Conservation (phyloP, 176 grass and related monocot genomes). For the Chloris gayana region DNA sequence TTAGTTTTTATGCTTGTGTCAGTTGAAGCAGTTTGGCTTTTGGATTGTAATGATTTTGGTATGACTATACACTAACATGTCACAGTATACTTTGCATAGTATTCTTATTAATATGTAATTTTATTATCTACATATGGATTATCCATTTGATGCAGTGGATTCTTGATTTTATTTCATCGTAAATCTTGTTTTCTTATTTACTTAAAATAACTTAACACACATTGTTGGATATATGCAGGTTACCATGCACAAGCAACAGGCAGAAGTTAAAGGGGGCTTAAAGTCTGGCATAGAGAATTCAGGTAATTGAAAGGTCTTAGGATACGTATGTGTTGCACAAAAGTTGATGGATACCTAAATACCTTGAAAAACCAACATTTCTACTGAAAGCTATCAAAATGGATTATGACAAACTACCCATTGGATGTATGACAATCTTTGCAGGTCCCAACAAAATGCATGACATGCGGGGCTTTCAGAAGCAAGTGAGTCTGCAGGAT, state of each 20-base stretch:
- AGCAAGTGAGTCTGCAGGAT: constrained; percentile 37
- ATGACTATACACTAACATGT: not conserved
- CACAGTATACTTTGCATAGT: not conserved
- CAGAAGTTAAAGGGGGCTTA: constrained; percentile 45
- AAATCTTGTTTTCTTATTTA: constrained; percentile 2
- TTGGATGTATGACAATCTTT: constrained; percentile 19
- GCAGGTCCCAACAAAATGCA: constrained; percentile 37
- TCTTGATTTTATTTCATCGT: constrained; percentile 13
- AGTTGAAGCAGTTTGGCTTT: constrained; percentile 9
- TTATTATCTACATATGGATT: not conserved
- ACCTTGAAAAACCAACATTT: constrained; percentile 25
- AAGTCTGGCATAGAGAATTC: constrained; percentile 27
- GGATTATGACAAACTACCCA: constrained; percentile 38
- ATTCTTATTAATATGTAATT: not conserved
- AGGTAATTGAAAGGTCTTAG: constrained; percentile 44
- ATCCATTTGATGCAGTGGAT: constrained; percentile 3
- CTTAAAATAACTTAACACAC: constrained; percentile 1
- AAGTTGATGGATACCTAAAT: constrained; percentile 17
- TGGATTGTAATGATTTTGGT: constrained; percentile 1
- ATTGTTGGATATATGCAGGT: constrained; percentile 44
- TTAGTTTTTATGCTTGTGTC: not conserved
- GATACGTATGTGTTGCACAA: constrained; percentile 9
- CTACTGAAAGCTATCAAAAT: constrained; percentile 51
- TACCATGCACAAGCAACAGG: constrained; percentile 46
- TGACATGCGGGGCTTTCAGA: constrained; percentile 33